Conservation (phyloP, 495 filamentous ascomycete species). For the Podospora pseudoanserina region DNA sequence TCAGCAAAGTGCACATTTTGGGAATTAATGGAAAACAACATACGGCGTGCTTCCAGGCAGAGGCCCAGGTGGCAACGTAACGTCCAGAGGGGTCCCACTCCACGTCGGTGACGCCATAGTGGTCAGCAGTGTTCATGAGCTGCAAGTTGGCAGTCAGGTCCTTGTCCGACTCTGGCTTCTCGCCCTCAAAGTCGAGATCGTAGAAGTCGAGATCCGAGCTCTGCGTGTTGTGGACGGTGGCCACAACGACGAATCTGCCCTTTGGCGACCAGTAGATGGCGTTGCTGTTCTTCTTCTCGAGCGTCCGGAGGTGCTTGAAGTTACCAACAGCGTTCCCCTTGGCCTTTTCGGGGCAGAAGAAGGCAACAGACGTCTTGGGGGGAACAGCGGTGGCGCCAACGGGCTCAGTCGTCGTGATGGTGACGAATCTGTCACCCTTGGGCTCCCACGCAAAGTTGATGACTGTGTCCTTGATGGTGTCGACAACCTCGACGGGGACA, state of each 20-base stretch:
- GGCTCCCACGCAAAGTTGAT: constrained; percentile 99
- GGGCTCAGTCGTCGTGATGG: constrained; percentile 91
- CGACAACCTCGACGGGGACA: constrained; percentile 95
- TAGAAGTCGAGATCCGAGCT: constrained; percentile 95
- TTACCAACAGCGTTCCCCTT: constrained; percentile 77
- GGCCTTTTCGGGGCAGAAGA: constrained; percentile 92
- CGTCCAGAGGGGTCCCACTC: constrained; percentile 97
- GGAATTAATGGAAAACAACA: constrained; percentile 31
- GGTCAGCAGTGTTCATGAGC: constrained; percentile 86
- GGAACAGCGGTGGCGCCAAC: constrained; percentile 68
- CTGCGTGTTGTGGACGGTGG: constrained; percentile 85
- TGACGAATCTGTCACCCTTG: constrained; percentile 91
- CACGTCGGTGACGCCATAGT: constrained; percentile 95
- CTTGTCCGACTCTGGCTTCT: constrained; percentile 87
- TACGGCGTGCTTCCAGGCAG: constrained; percentile 92
- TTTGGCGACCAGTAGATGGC: constrained; percentile 99
- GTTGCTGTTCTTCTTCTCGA: constrained; percentile 98
- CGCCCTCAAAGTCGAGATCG: constrained; percentile 96
- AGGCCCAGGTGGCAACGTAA: constrained; percentile 87
- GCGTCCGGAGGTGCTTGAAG: constrained; percentile 88
- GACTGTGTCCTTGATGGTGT: constrained; percentile 93
- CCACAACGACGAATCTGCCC: constrained; percentile 90
- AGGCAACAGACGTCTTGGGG: constrained; percentile 91
- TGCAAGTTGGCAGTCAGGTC: constrained; percentile 91
- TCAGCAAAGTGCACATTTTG: constrained; percentile 7